Evolutionary conservation across 208 protist genomes (phyloP).

Genomic region (Kentomonas sorsogonicus): DNA sequence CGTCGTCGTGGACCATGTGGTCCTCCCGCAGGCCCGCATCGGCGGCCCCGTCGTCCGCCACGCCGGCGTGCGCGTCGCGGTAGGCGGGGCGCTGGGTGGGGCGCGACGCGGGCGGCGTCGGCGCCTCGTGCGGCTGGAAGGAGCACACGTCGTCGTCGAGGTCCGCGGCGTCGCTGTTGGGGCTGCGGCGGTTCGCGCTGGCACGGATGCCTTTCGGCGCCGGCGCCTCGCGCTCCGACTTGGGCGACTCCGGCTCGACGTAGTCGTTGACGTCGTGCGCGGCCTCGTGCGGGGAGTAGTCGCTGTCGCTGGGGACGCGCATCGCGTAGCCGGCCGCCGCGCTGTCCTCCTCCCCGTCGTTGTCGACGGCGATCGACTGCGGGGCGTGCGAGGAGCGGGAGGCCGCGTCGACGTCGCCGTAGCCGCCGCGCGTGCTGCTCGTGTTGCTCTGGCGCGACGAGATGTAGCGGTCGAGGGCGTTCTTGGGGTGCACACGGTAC

Average conservation of each 20-base stretch:
- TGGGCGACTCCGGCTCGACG: not conserved
- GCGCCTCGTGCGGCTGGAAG: too few relatives aligned
- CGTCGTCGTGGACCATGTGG: not conserved
- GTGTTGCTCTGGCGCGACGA: too few relatives aligned
- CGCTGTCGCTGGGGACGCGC: not conserved
- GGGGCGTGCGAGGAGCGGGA: too few relatives aligned
- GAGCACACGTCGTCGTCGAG: not conserved
- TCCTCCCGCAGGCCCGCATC: not conserved
- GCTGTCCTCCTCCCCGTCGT: too few relatives aligned
- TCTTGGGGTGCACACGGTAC: too few relatives aligned
- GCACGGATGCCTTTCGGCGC: not conserved
- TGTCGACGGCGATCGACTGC: too few relatives aligned
- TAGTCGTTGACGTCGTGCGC: conserved; percentile 1
- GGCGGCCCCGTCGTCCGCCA: not conserved
- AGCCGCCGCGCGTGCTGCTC: too few relatives aligned
- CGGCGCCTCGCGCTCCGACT: not conserved
- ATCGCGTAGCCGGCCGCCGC: too few relatives aligned
- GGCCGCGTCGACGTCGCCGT: too few relatives aligned
- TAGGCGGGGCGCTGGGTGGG: too few relatives aligned
- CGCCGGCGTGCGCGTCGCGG: not conserved
- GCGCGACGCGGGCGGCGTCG: not conserved
- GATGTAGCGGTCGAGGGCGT: too few relatives aligned
- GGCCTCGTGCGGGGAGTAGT: not conserved
- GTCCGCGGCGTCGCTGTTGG: not conserved
- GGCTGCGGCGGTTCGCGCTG: not conserved